Conservation (phyloP, 306 rosid genomes). For the Pyrus pyrifolia region DNA sequence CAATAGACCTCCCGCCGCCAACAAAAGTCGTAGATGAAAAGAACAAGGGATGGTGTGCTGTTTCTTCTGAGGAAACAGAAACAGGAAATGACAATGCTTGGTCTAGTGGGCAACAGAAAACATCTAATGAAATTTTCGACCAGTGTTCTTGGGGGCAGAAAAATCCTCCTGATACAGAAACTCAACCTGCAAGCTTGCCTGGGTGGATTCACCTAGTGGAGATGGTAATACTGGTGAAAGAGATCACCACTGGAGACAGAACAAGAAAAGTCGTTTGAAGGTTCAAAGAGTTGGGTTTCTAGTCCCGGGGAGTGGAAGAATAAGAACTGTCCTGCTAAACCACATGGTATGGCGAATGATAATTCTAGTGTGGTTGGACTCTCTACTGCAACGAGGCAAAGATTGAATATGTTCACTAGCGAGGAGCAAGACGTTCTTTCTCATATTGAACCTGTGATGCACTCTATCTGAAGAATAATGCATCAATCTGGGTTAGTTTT, state of each 20-base stretch:
- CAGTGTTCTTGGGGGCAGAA: constrained; percentile 11
- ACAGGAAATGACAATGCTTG: too few relatives aligned
- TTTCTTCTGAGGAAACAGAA: too few relatives aligned
- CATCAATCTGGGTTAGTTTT: constrained; percentile 73
- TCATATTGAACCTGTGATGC: constrained; percentile 26
- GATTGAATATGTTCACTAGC: constrained; percentile 61
- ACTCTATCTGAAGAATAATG: constrained; percentile 62
- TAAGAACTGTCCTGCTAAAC: constrained; percentile 41
- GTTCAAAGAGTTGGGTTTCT: constrained; percentile 64
- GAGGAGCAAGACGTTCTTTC: constrained; percentile 66
- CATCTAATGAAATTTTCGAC: too few relatives aligned
- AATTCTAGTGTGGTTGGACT: constrained; percentile 20
- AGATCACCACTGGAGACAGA: constrained; percentile 46
- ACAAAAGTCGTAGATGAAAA: constrained; percentile 1
- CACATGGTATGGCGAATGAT: constrained; percentile 38
- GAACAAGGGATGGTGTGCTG: too few relatives aligned
- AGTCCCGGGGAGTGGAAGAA: constrained; percentile 58
- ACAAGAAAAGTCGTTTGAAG: constrained; percentile 49
- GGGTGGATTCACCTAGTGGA: constrained; percentile 49
- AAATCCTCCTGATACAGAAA: neutral
- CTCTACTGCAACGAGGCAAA: constrained; percentile 39
- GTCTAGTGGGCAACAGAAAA: neutral
- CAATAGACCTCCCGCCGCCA: constrained; percentile 5
- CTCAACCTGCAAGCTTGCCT: constrained; percentile 24
- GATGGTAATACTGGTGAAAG: constrained; percentile 27